Evolutionary conservation across 1,284 basidiomycete species (phyloP).

Genomic region (Phellopilus nigrolimitatus): DNA sequence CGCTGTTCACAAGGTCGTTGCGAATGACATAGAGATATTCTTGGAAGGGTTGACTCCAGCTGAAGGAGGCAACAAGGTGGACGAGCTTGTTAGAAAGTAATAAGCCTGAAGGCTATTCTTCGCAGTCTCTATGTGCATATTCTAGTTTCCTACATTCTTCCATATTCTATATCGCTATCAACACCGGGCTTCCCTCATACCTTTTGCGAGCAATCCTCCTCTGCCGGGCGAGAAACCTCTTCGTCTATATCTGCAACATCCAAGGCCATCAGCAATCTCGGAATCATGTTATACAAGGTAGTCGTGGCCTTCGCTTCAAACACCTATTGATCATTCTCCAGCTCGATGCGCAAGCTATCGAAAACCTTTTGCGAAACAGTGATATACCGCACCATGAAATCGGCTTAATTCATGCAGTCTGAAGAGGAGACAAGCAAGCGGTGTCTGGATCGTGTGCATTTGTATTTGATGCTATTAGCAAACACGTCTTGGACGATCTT

Average conservation of each 20-base stretch:
- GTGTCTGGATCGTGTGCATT: background rate
- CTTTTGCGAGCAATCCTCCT: no score
- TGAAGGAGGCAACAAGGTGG: no score
- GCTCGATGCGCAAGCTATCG: conserved; percentile 28
- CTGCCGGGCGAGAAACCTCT: no score
- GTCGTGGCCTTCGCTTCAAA: conserved; percentile 46
- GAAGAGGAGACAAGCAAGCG: conserved; percentile 34
- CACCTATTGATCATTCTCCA: conserved; percentile 37
- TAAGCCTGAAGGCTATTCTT: no score
- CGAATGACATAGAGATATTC: conserved; percentile 36
- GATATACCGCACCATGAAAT: conserved; percentile 41
- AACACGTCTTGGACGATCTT: conserved; percentile 40
- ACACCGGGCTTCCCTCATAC: no score
- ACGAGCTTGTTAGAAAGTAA: no score
- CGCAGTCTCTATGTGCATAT: no score
- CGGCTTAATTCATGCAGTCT: conserved; percentile 43
- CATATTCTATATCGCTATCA: no score
- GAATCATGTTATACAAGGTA: conserved; percentile 53
- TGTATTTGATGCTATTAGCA: conserved; percentile 21
- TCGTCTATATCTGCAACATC: conserved; percentile 45
- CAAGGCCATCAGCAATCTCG: conserved; percentile 46
- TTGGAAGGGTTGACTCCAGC: conserved; percentile 26
- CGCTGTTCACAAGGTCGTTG: conserved; percentile 39
- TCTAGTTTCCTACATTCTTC: no score
- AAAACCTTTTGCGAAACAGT: conserved; percentile 35